These are phyloP conservation scores for Triticum monococcum DNA, from an alignment of 176 grass and related monocot genomes.

Conservation along the genomic window DNA sequence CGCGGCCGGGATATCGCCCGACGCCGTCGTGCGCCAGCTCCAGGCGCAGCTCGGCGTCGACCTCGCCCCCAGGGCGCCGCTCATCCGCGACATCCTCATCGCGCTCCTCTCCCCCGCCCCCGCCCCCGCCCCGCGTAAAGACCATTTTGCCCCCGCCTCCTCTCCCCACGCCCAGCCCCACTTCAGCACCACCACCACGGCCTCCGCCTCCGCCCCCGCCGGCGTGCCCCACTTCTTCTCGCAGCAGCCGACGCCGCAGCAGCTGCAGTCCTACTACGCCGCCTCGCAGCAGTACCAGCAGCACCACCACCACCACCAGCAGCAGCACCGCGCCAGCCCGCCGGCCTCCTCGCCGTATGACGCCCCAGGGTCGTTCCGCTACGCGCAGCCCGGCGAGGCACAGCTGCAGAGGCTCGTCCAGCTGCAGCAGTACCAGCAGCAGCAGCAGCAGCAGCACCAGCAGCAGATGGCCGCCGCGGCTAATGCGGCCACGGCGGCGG, in stretches of 20 bases:
- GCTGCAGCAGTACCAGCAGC: slow-evolving; percentile 40
- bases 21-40: slow-evolving; percentile 60
- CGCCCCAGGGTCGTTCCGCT: slow-evolving; percentile 10
- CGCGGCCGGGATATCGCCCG: slow-evolving; percentile 39
- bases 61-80: slow-evolving; percentile 70
- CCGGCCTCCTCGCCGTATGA: slow-evolving; percentile 36
- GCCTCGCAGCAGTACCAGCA: slow-evolving; percentile 60
- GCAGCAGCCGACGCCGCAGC: slow-evolving; percentile 35
- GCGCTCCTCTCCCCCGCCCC: slow-evolving; percentile 48
- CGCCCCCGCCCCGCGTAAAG: slow-evolving; percentile 18
- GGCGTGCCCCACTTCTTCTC: slow-evolving; percentile 34
- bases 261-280: slow-evolving; percentile 38
- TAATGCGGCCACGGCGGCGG: slow-evolving; percentile 14
- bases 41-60: slow-evolving; percentile 74
- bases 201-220: slow-evolving; percentile 12
- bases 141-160: slow-evolving; percentile 37
- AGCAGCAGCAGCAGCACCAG: slow-evolving; percentile 12
- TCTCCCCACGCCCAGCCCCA: background rate
- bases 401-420: slow-evolving; percentile 60
- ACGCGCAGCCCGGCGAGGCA: slow-evolving; percentile 26
- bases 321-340: slow-evolving; percentile 28
- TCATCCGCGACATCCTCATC: slow-evolving; percentile 80
- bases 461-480: slow-evolving; percentile 23
- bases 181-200: background rate
- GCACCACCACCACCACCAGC: slow-evolving; percentile 28